Percentiles rank a stretch among this genome's conserved stretches.
These are phyloP conservation scores for Hymenoscyphus albidus DNA, from an alignment of 2,329 filamentous ascomycete genomes.

Conservation along the genomic window DNA sequence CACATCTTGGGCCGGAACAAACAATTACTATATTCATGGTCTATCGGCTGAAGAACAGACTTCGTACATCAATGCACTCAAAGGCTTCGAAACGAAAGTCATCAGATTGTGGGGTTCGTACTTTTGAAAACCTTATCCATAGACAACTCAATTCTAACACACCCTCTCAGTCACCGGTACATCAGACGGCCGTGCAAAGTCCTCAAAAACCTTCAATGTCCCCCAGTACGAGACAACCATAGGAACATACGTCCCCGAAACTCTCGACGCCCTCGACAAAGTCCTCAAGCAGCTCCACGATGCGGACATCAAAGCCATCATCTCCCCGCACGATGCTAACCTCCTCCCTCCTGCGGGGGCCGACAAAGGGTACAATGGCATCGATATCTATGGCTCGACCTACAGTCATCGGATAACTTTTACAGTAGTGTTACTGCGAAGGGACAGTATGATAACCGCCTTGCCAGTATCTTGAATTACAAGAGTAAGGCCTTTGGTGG, in stretches of 20 bases:
- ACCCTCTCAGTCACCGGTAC: conserved; percentile 5
- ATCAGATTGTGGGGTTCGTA: conserved; percentile 8
- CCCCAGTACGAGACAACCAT: conserved; percentile 8
- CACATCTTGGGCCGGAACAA: conserved; percentile 9
- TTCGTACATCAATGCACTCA: conserved; percentile 4
- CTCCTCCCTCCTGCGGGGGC: not conserved
- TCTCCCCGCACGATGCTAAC: conserved; percentile 14
- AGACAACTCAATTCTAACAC: not conserved
- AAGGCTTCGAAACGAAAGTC: conserved; percentile 7
- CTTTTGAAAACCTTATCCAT: too few species aligned
- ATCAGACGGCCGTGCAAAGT: conserved; percentile 1
- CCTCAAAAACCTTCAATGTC: not conserved
- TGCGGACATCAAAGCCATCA: conserved; percentile 13
- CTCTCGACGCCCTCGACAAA: conserved; percentile 9
- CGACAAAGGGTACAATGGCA: conserved; percentile 7
- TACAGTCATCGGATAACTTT: conserved; percentile 8
- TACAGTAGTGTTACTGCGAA: conserved; percentile 7
- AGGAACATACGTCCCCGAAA: conserved; percentile 3
- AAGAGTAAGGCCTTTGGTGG: not conserved
- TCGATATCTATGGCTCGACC: conserved; percentile 12
- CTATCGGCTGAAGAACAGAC: conserved; percentile 4
- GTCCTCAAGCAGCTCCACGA: conserved; percentile 7
- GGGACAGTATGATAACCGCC: conserved; percentile 2
- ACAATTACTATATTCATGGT: conserved; percentile 12
- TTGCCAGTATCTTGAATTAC: conserved; percentile 13